phyloP scores from a whole-genome alignment of 2,329 filamentous ascomycete genomes.

The Fusarium nodosum region DNA sequence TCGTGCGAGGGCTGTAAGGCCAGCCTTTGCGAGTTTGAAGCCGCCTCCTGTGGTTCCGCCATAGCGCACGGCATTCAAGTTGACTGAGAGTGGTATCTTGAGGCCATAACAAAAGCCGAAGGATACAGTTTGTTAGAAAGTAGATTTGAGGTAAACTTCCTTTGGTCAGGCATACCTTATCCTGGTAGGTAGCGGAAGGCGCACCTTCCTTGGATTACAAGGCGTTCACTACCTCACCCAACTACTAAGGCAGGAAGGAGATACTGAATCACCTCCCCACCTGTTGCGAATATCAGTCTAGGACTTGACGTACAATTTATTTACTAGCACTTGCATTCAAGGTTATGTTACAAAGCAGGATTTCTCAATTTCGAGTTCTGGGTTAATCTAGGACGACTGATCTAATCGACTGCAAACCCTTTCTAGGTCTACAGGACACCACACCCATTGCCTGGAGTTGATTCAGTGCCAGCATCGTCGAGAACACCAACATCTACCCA shows the following conservation, averaged over 20 bases:
- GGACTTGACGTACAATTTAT: neutral
- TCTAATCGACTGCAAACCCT: neutral
- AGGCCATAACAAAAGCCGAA: neutral
- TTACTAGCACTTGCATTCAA: neutral
- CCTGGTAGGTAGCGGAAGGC: neutral
- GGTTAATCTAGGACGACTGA: neutral
- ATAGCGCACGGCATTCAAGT: neutral
- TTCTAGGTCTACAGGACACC: conserved; percentile 22
- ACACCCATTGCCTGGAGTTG: conserved; percentile 25
- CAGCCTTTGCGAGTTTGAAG: neutral
- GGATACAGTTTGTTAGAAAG: no score
- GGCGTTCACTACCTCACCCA: neutral
- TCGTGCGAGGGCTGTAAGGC: conserved; percentile 38
- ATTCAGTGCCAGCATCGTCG: conserved; percentile 37
- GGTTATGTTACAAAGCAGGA: neutral
- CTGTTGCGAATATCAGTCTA: neutral
- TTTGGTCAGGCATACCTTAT: neutral
- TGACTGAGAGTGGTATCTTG: neutral
- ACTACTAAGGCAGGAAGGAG: neutral
- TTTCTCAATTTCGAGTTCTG: neutral
- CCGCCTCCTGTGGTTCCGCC: neutral
- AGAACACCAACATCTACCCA: conserved; percentile 64
- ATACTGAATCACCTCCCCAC: neutral
- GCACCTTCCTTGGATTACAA: neutral
- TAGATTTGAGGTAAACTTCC: neutral